Evolutionary conservation across 768 basidiomycete genomes (phyloP).

Genomic region (Nidularia sp.): DNA sequence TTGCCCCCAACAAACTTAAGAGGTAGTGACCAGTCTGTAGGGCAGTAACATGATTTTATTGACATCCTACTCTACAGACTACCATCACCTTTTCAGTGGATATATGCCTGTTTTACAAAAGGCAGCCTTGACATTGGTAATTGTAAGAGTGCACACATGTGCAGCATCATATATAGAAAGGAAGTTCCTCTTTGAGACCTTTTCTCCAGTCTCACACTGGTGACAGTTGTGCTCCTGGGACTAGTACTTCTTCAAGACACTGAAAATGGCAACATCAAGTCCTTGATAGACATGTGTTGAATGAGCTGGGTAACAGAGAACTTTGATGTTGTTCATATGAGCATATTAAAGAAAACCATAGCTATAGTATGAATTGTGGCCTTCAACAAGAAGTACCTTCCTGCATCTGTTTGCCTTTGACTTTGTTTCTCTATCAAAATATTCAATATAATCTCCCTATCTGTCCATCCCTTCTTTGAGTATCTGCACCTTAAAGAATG

Average conservation of each 20-base stretch:
- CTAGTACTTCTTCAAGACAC: not conserved
- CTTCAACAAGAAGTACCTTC: constrained; percentile 26
- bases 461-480: constrained; percentile 25
- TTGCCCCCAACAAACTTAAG: too few species aligned
- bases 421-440: constrained; percentile 17
- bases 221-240: not conserved
- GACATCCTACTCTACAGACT: too few species aligned
- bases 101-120: not conserved
- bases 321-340: constrained; percentile 16
- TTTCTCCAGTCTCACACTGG: not conserved
- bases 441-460: constrained; percentile 34
- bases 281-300: constrained; percentile 5
- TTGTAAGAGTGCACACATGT: not conserved
- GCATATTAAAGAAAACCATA: constrained; percentile 22
- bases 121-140: not conserved
- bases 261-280: not conserved
- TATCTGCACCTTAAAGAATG: constrained; percentile 12
- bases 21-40: too few species aligned
- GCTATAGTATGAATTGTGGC: constrained; percentile 26
- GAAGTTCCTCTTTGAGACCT: not conserved
- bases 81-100: too few species aligned
- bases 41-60: too few species aligned
- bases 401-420: constrained; percentile 4
- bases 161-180: not conserved
- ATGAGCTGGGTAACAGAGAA: constrained; percentile 26